Percentiles rank a stretch among this genome's conserved stretches.
Conservation (phyloP, 306 rosid genomes). For the Lathyrus aphaca region DNA sequence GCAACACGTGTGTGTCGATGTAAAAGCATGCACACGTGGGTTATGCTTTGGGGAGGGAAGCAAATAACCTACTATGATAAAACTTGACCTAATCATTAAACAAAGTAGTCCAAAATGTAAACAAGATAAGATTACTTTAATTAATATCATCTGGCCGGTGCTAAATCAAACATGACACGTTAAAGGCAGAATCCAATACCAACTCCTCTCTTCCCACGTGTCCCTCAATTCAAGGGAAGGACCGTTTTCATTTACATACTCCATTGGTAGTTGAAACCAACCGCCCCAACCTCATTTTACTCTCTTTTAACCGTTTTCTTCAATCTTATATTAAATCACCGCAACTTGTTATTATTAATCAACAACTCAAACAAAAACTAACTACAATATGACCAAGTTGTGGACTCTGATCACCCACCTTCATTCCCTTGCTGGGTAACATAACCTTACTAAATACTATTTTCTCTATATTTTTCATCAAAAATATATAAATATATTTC, state of each 20-base stretch:
- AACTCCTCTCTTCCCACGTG: slow-evolving; percentile 49
- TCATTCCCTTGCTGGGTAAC: slow-evolving; percentile 78
- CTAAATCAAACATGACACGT: slow-evolving; percentile 46
- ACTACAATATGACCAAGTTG: slow-evolving; percentile 61
- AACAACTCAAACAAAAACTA: not conserved
- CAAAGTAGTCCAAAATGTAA: not conserved
- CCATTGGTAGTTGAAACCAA: not conserved
- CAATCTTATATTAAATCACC: not conserved
- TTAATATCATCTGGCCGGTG: slow-evolving; percentile 42
- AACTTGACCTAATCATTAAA: not conserved
- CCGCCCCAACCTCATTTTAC: not conserved
- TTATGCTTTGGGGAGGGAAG: slow-evolving; percentile 39
- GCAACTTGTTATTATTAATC: not conserved
- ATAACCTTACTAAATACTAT: too few relatives aligned
- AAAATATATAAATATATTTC: too few relatives aligned
- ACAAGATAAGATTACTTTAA: not conserved
- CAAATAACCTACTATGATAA: slow-evolving; percentile 25
- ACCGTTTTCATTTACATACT: not conserved
- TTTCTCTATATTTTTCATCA: too few relatives aligned
- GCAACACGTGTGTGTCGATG: slow-evolving; percentile 27
- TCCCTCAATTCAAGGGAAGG: not conserved
- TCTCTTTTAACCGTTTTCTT: not conserved
- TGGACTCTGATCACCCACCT: slow-evolving; percentile 68
- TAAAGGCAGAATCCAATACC: slow-evolving; percentile 55
- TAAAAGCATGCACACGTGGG: slow-evolving; percentile 43